Base-by-base conservation (phyloP, 345 rosid genomes). In the Eucalyptus sideroxylon region DNA sequence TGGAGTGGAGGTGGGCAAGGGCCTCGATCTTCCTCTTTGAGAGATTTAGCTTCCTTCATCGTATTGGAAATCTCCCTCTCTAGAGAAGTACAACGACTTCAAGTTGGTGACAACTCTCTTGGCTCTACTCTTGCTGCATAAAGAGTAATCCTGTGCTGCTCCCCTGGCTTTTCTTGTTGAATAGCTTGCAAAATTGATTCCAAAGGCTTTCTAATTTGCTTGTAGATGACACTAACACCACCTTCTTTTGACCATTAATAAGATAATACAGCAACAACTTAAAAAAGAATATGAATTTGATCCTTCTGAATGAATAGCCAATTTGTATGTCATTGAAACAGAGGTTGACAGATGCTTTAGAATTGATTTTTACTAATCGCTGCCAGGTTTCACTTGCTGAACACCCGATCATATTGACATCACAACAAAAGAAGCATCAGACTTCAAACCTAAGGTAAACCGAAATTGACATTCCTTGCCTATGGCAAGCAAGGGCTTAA, bases 1-100 rank as follows among this genome's bases (percentile, higher is more conserved):
- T 86, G 97, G 99, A 26, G 95, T 97, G 83, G 98, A 97, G 2
- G 86, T 44, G 45, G 45, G 45, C 45, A 44, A 44, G 45, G 99
- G 45, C 45, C 45, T 44, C 45, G 45, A 44, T 44, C 45, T 44
- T 44, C 45, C 45, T 44, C 45, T 44, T 10, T 44, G 45, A 44
- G 45, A 44, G 45, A 44, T 44, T 44, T 44, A 44, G 45, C 45
- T 44, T 2, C 45, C 45, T 44, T 44, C 45, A 44, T 44, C 45
- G 45, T 44, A 44, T 44, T 44, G 45, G 45, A 44, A 2, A 44
- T 44, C 45, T 44, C 45, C 45, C 45, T 44, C 45, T 44, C 45
- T 2, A 44, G 45, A 44, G 45, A 44, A 44, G 45, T 44, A 44
- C 3, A 44, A 44, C 0, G 45, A 44, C 45, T 44, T 44, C 45